Percentiles rank a stretch among this genome's conserved stretches.
Evolutionary conservation across 1,284 basidiomycete species (phyloP).

Genomic region (Ganoderma sp.): DNA sequence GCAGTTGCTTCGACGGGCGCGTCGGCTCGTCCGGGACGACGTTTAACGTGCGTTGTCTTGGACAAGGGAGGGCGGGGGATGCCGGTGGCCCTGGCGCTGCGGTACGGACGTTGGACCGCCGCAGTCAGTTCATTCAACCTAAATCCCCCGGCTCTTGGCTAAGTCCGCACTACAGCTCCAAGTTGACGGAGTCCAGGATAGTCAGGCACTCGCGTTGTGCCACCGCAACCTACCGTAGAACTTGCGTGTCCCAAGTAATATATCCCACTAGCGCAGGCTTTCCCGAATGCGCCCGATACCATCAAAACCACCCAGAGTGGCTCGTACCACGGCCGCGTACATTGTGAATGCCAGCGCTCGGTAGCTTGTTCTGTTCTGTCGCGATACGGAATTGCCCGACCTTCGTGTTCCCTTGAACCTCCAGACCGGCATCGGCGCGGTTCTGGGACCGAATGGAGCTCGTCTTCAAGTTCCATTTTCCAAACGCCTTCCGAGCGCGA

Average conservation of each 20-base stretch:
- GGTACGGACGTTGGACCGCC: background rate
- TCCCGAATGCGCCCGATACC: background rate
- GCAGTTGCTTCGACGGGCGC: background rate
- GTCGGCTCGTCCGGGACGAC: background rate
- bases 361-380: slow-evolving; percentile 1
- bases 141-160: background rate
- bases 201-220: slow-evolving; percentile 1
- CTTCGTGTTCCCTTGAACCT: slow-evolving; percentile 1
- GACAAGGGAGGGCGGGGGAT: too few species aligned
- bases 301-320: background rate
- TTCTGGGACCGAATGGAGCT: background rate
- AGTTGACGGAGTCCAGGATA: background rate
- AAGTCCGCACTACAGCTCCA: background rate
- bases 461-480: background rate
- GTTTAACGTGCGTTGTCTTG: too few species aligned
- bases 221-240: background rate
- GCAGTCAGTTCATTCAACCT: background rate
- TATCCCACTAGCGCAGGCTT: background rate
- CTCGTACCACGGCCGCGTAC: background rate
- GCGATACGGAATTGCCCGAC: slow-evolving; percentile 1
- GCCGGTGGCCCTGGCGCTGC: too few species aligned
- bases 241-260: too few species aligned
- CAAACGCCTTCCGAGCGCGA: background rate
- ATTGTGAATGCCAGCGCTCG: background rate
- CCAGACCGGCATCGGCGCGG: background rate